These are phyloP conservation scores for Whalleya microplaca DNA, from an alignment of 2,329 filamentous ascomycete species.

Conservation along the genomic window DNA sequence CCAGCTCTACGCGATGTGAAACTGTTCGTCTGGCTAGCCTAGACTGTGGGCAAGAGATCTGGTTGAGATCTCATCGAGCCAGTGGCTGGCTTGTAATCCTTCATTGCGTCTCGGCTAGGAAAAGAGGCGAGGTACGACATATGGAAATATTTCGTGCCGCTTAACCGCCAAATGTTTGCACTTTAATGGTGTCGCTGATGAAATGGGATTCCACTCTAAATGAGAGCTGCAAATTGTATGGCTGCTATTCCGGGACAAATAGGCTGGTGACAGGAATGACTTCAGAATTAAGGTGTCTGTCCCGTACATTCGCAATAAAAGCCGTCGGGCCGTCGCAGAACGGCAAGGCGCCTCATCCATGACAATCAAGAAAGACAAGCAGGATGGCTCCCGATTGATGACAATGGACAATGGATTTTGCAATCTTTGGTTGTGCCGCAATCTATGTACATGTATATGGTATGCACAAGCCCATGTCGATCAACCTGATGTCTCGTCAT, in stretches of 20 bases:
- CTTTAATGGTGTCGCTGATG: not conserved
- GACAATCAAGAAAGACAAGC: conserved; percentile 17
- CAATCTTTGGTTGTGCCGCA: conserved; percentile 19
- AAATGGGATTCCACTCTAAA: not conserved
- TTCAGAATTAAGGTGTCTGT: conserved; percentile 9
- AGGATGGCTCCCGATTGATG: conserved; percentile 19
- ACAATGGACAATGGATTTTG: conserved; percentile 12
- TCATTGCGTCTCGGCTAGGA: conserved; percentile 10
- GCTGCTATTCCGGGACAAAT: conserved; percentile 1
- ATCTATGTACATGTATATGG: conserved; percentile 24
- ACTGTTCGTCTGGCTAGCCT: not conserved
- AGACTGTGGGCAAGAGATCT: conserved; percentile 10
- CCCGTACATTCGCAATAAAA: conserved; percentile 15
- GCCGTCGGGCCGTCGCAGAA: conserved; percentile 31
- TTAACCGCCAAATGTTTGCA: conserved; percentile 19
- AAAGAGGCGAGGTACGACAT: conserved; percentile 24
- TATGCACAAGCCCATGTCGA: not conserved
- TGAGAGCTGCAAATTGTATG: conserved; percentile 11
- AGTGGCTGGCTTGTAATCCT: conserved; percentile 1
- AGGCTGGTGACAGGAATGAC: conserved; percentile 2
- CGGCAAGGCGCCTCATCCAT: conserved; percentile 32
- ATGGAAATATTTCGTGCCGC: conserved; percentile 7
- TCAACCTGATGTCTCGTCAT: conserved; percentile 8
- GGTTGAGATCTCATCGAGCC: not conserved
- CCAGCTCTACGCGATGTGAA: conserved; percentile 9